These are phyloP conservation scores for Trichocladium uniseriatum DNA, from an alignment of 495 filamentous ascomycete genomes.

Conservation along the genomic window DNA sequence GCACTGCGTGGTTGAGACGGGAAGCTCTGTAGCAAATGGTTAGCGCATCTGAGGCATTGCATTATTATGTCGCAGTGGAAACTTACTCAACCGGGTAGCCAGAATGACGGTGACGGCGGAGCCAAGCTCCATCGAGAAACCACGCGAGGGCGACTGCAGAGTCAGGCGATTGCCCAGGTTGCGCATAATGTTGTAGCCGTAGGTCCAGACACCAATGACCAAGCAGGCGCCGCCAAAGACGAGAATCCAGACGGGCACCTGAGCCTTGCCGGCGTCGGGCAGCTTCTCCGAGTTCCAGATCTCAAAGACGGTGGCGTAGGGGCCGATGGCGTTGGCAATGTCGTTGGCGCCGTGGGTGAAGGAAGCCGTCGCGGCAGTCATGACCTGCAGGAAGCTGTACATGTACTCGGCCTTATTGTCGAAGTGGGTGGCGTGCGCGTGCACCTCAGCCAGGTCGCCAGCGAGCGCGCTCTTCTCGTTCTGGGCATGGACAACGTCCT, in stretches of 20 bases:
- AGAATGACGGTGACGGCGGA: conserved; percentile 59
- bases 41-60: too few species aligned
- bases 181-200: conserved; percentile 63
- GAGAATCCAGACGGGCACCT: conserved; percentile 60
- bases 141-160: conserved; percentile 56
- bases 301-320: conserved; percentile 59
- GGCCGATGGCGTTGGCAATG: conserved; percentile 65
- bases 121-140: conserved; percentile 61
- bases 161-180: conserved; percentile 63
- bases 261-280: conserved; percentile 37
- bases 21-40: conserved; percentile 34
- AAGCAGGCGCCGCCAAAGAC: conserved; percentile 47
- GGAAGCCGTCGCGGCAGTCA: conserved; percentile 63
- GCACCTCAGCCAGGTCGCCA: conserved; percentile 46
- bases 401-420: conserved; percentile 69
- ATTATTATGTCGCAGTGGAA: not conserved
- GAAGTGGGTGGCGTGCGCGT: conserved; percentile 57
- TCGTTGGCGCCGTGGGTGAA: conserved; percentile 78
- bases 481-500: conserved; percentile 47
- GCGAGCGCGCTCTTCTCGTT: conserved; percentile 18
- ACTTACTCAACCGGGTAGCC: conserved; percentile 47
- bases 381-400: conserved; percentile 64
- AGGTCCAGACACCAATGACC: conserved; percentile 58
- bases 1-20: conserved; percentile 53
- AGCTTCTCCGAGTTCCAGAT: conserved; percentile 48